phyloP scores from a whole-genome alignment of 371 early-diverging fungal genomes.

The Cokeromyces recurvatus region DNA sequence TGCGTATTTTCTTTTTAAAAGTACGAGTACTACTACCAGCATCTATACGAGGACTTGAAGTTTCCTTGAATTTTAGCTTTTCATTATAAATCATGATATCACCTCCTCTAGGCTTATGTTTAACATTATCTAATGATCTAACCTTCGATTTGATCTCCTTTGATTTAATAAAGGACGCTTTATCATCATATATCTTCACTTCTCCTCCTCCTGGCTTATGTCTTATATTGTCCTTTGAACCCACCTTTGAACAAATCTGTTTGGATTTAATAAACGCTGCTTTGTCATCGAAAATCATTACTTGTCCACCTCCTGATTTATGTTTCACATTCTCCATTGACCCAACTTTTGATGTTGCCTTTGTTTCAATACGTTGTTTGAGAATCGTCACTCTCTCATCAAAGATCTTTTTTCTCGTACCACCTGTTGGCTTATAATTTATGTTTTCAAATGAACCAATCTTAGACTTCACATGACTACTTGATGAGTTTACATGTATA shows the following conservation, averaged over 20 bases:
- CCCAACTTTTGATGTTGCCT: slow-evolving; percentile 14
- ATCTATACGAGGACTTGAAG: slow-evolving; percentile 2
- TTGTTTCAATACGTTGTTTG: background rate
- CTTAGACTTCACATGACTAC: slow-evolving; percentile 18
- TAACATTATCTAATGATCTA: slow-evolving; percentile 19
- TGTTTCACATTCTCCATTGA: slow-evolving; percentile 21
- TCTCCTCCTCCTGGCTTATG: slow-evolving; percentile 20
- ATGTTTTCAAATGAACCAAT: slow-evolving; percentile 22
- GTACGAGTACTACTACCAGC: slow-evolving; percentile 6
- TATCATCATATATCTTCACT: slow-evolving; percentile 12
- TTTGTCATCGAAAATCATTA: slow-evolving; percentile 14
- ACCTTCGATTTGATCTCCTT: slow-evolving; percentile 11
- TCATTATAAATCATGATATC: slow-evolving; percentile 14
- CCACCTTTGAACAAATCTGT: slow-evolving; percentile 9
- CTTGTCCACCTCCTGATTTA: slow-evolving; percentile 12
- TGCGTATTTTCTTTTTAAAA: no score
- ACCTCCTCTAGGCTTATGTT: slow-evolving; percentile 19
- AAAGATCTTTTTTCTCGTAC: slow-evolving; percentile 9
- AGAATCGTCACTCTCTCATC: slow-evolving; percentile 8
- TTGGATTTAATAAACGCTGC: slow-evolving; percentile 10
- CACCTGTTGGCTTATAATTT: slow-evolving; percentile 19
- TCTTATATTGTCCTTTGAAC: slow-evolving; percentile 16
- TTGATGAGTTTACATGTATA: no score
- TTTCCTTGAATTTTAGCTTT: slow-evolving; percentile 6
- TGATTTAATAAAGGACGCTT: background rate